Base-by-base conservation (phyloP, 495 filamentous ascomycete genomes). In the Hypoxylon lenormandii region DNA sequence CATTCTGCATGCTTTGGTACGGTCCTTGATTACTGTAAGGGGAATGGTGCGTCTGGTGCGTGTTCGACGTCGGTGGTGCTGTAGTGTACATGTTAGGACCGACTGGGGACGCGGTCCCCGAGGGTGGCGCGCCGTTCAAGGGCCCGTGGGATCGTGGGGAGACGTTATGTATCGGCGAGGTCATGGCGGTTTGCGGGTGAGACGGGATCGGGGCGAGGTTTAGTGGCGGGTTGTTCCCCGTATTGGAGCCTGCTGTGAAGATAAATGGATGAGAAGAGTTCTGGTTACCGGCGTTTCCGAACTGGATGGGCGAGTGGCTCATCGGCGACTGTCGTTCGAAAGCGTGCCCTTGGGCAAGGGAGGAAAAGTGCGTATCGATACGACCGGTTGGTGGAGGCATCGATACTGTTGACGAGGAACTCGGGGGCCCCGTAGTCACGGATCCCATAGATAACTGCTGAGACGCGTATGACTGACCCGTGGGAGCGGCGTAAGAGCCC, bases 81-180 rank as follows among this genome's bases (percentile, higher is more conserved):
- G 74, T 74, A 50, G 74, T 73, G 42, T 76, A 76, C 47, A 76
- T 69, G 38, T 72, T 76, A 42, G 72, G 68, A 21, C 74, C 74
- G 13, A 76, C 72, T 55, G 74, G 74, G 26, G 74, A 76, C 5
- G 69, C 69, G 22, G 64, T 72, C 55, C 56, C 69, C 13, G 69
- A 68, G 3, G 69, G 69, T 15, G 74, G 72, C 21, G 74, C 73
- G 18, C 63, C 58, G 50, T 70, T 65, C 4, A 70, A 38, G 13
- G 72, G 72, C 16, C 54, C 59, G 16, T 74, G 72, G 30, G 72
- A 69, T 36, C 74, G 69, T 5, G 74, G 74, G 8, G 74, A 74
- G 8, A 73, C 72, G 37, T 69, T 69, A 45, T 73, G 68, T 62
- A 76, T 68, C 21, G 74, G 74, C 12, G 74, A 74, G 49, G 57